These are phyloP conservation scores for Endothia cerciana DNA, from an alignment of 2,329 filamentous ascomycete species.

Conservation along the genomic window DNA sequence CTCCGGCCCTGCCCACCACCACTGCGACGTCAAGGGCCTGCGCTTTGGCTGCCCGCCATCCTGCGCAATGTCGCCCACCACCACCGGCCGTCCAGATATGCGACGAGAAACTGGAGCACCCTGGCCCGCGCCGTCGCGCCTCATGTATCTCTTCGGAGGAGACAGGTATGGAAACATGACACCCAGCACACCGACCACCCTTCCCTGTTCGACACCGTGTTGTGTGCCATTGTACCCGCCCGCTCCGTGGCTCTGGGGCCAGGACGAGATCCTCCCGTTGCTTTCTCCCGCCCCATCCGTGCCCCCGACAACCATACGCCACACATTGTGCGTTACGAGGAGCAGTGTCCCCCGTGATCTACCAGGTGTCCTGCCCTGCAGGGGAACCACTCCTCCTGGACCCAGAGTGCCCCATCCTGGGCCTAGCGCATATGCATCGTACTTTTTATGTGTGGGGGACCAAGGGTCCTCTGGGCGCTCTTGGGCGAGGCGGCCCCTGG, in stretches of 20 bases:
- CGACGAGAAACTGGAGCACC: background rate
- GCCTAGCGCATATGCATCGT: constrained; percentile 3
- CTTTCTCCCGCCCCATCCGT: background rate
- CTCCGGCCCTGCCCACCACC: background rate
- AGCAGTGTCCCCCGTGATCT: background rate
- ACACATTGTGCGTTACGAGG: background rate
- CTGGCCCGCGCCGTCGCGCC: background rate
- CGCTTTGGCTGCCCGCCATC: background rate
- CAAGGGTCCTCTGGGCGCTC: background rate
- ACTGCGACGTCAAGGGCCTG: background rate
- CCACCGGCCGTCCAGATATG: background rate
- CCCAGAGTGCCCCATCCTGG: background rate
- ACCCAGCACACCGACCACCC: background rate
- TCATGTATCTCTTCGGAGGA: constrained; percentile 29
- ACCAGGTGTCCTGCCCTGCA: background rate
- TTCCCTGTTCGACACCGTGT: background rate
- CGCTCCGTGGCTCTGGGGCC: background rate
- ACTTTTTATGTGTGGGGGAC: background rate
- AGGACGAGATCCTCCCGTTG: background rate
- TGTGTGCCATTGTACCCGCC: no score
- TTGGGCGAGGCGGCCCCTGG: no score
- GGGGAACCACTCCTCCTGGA: background rate
- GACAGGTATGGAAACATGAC: constrained; percentile 25
- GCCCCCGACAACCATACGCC: background rate
- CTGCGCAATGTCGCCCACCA: background rate